Percentiles rank a stretch among this genome's conserved stretches.
These are phyloP conservation scores for Blastobotrys terrestris DNA, from an alignment of 805 yeast species.

Conservation along the genomic window DNA sequence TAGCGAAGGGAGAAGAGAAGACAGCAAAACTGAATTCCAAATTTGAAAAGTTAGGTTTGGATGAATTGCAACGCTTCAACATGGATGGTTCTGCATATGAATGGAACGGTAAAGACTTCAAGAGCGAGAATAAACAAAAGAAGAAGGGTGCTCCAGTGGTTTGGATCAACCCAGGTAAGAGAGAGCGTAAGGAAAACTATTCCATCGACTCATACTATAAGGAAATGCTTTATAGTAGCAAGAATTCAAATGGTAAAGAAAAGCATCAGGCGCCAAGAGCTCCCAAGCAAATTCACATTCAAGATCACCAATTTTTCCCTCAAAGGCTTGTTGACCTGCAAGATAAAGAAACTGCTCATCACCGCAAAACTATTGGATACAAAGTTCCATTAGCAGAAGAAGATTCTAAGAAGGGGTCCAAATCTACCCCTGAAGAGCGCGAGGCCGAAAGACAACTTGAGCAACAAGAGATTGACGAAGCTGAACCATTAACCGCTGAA, in stretches of 20 bases:
- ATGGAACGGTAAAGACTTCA: slow-evolving; percentile 91
- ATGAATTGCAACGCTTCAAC: slow-evolving; percentile 87
- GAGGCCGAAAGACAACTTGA: slow-evolving; percentile 49
- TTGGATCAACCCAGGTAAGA: slow-evolving; percentile 81
- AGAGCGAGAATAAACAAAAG: slow-evolving; percentile 37
- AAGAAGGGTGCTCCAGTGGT: slow-evolving; percentile 37
- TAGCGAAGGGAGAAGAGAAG: slow-evolving; percentile 73
- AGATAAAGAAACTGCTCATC: slow-evolving; percentile 75
- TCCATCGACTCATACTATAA: slow-evolving; percentile 83
- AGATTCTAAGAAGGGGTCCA: slow-evolving; percentile 37
- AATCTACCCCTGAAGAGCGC: slow-evolving; percentile 35
- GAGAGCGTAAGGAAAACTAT: slow-evolving; percentile 52
- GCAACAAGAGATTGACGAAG: slow-evolving; percentile 65
- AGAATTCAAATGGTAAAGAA: background rate
- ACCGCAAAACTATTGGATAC: slow-evolving; percentile 60
- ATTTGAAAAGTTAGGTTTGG: slow-evolving; percentile 80
- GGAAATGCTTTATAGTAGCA: slow-evolving; percentile 49
- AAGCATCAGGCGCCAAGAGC: slow-evolving; percentile 1
- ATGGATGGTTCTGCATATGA: slow-evolving; percentile 81
- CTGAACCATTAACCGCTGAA: slow-evolving; percentile 69
- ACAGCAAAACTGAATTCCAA: slow-evolving; percentile 75
- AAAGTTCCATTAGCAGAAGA: slow-evolving; percentile 60
- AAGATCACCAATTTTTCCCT: slow-evolving; percentile 89
- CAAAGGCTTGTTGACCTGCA: slow-evolving; percentile 66
- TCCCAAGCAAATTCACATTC: slow-evolving; percentile 75